Percentiles rank a stretch among this genome's conserved stretches.
Evolutionary conservation across 768 basidiomycete genomes (phyloP).

Genomic region (Trametes maxima): DNA sequence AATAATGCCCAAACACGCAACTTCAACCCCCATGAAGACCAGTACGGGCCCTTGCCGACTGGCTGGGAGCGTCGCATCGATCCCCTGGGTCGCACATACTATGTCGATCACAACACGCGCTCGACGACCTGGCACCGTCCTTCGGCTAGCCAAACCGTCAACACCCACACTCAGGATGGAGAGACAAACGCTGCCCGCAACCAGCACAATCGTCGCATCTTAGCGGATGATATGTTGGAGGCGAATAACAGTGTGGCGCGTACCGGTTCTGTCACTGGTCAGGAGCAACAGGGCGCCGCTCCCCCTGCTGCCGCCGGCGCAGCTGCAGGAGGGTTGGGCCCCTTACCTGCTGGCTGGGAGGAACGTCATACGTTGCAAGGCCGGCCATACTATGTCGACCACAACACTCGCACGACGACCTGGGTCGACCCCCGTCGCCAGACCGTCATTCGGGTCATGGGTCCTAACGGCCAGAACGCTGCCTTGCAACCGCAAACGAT

Average conservation of each 20-base stretch:
- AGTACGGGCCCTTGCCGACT: conserved; percentile 84
- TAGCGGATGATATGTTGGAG: conserved; percentile 86
- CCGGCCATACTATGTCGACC: conserved; percentile 98
- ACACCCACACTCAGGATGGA: conserved; percentile 67
- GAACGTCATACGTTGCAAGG: conserved; percentile 99
- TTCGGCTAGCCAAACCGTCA: conserved; percentile 72
- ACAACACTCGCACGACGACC: conserved; percentile 99
- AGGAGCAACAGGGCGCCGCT: conserved; percentile 38
- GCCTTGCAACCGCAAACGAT: conserved; percentile 93
- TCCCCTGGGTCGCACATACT: conserved; percentile 94
- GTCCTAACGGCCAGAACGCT: conserved; percentile 86
- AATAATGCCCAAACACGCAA: conserved; percentile 57
- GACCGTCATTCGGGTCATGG: conserved; percentile 95
- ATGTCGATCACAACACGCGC: conserved; percentile 98
- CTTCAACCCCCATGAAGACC: conserved; percentile 95
- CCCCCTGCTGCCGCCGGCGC: conserved; percentile 56
- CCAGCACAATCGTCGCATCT: conserved; percentile 80
- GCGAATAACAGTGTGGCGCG: conserved; percentile 46
- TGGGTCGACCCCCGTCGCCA: conserved; percentile 99
- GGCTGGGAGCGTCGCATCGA: conserved; percentile 99
- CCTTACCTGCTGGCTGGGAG: conserved; percentile 97
- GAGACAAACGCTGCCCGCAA: conserved; percentile 87
- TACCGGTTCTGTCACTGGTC: conserved; percentile 31
- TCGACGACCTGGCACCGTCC: conserved; percentile 98
- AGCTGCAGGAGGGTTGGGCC: conserved; percentile 73